A percentile compares a stretch with the other conserved stretches of the same genome.
Evolutionary conservation across 2,329 filamentous ascomycete species (phyloP).

Genomic region (Nectriaceae sp.): DNA sequence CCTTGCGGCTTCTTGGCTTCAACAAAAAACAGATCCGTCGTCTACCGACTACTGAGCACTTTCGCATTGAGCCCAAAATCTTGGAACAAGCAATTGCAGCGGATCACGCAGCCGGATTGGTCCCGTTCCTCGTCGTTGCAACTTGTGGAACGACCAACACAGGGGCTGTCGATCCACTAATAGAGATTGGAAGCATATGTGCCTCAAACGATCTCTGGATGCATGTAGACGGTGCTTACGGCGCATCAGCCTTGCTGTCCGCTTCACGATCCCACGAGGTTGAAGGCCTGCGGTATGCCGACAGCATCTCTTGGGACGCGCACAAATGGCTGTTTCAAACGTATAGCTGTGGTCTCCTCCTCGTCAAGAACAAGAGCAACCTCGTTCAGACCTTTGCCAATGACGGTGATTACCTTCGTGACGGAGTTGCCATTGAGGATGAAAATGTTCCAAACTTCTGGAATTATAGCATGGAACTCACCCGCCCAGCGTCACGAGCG

Average conservation of each 20-base stretch:
- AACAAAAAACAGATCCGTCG: no score
- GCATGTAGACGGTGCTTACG: slow-evolving; percentile 27
- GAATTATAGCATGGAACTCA: slow-evolving; percentile 28
- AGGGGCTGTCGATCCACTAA: no score
- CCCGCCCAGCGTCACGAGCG: slow-evolving; percentile 21
- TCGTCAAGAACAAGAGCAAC: slow-evolving; percentile 20
- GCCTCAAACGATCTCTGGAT: slow-evolving; percentile 21
- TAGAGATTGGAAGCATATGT: no score
- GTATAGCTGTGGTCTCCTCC: slow-evolving; percentile 23
- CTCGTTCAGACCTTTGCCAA: slow-evolving; percentile 24
- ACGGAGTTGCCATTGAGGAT: slow-evolving; percentile 25
- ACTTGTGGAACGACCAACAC: no score
- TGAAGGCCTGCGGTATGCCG: slow-evolving; percentile 14
- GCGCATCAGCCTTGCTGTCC: slow-evolving; percentile 23
- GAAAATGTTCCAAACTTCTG: slow-evolving; percentile 28
- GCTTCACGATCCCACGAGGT: slow-evolving; percentile 9
- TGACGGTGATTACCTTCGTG: slow-evolving; percentile 25
- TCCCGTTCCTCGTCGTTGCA: no score
- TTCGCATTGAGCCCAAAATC: no score
- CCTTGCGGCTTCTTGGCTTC: no score
- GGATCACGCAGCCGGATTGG: no score
- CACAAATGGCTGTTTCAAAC: slow-evolving; percentile 32
- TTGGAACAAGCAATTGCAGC: no score
- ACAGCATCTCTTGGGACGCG: slow-evolving; percentile 30
- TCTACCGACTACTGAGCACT: no score